Percentiles rank a stretch among this genome's conserved stretches.
phyloP scores from a whole-genome alignment of 2,329 filamentous ascomycete species.

The Fusarium citri region DNA sequence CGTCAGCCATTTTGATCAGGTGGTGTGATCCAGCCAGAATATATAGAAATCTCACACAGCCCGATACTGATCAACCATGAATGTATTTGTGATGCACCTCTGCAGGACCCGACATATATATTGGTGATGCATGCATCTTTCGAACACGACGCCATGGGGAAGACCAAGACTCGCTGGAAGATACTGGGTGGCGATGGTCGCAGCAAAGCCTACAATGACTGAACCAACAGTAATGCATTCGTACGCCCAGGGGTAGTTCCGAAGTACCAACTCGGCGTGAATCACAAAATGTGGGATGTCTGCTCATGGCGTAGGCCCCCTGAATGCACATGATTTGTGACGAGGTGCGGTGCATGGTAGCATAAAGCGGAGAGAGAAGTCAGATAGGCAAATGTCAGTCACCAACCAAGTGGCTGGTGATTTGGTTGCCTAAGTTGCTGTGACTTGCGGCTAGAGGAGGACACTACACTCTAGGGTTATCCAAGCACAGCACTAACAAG shows the following conservation, averaged over 20 bases:
- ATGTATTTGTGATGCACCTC: slow-evolving; percentile 13
- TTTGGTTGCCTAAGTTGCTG: slow-evolving; percentile 17
- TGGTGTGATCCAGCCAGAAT: slow-evolving; percentile 35
- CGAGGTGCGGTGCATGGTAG: neutral
- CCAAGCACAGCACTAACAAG: slow-evolving; percentile 8
- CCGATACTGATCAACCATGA: slow-evolving; percentile 39
- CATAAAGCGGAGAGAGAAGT: slow-evolving; percentile 10
- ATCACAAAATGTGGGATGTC: slow-evolving; percentile 19
- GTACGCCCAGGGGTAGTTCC: slow-evolving; percentile 11
- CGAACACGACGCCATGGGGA: neutral
- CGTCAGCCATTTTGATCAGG: slow-evolving; percentile 32
- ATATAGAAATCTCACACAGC: slow-evolving; percentile 43
- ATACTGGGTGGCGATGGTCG: neutral
- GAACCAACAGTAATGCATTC: slow-evolving; percentile 20
- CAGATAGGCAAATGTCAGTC: slow-evolving; percentile 15
- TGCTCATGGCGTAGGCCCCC: slow-evolving; percentile 21
- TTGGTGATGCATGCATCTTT: neutral
- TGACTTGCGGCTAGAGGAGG: slow-evolving; percentile 10
- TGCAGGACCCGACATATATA: neutral
- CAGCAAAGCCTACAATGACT: slow-evolving; percentile 6
- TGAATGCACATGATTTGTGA: slow-evolving; percentile 28
- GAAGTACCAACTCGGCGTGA: slow-evolving; percentile 23
- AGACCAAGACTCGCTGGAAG: slow-evolving; percentile 1
- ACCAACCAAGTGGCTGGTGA: slow-evolving; percentile 2
- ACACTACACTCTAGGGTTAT: neutral